These are phyloP conservation scores for Pseudocohnilembus persalinus DNA, from an alignment of 169 alveolate genomes.

Conservation along the genomic window DNA sequence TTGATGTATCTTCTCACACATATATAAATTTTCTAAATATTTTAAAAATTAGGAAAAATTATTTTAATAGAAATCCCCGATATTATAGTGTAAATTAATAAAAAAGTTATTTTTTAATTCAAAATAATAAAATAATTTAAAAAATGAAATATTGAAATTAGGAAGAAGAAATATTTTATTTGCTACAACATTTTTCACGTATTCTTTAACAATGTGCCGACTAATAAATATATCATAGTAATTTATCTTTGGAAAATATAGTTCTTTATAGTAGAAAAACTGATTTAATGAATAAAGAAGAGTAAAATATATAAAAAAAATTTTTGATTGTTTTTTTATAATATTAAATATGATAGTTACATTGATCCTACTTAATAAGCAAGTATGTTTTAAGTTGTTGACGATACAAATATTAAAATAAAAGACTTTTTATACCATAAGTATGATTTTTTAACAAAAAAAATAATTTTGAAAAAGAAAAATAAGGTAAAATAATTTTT, in stretches of 20 bases:
- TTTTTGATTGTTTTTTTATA: no score
- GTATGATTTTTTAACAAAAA: background rate
- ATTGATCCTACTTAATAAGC: background rate
- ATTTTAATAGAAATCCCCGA: no score
- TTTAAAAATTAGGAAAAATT: background rate
- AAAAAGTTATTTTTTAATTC: background rate
- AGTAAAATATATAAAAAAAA: no score
- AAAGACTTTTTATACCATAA: background rate
- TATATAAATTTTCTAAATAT: no score
- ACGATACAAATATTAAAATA: background rate
- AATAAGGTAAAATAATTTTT: no score
- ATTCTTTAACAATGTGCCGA: background rate
- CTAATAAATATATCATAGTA: background rate
- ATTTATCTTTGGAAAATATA: background rate
- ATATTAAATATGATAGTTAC: background rate
- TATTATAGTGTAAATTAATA: background rate
- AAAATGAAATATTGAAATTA: no score
- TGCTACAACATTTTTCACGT: background rate
- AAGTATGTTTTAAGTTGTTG: background rate
- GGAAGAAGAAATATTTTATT: background rate
- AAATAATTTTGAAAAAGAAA: background rate
- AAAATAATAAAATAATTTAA: no score
- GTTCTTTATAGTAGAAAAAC: no score
- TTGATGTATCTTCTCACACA: background rate
- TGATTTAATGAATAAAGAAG: no score